A percentile compares a stretch with the other conserved stretches of the same genome.
Conservation (phyloP, 2,329 filamentous ascomycete species). For the Colletotrichum eleusines region DNA sequence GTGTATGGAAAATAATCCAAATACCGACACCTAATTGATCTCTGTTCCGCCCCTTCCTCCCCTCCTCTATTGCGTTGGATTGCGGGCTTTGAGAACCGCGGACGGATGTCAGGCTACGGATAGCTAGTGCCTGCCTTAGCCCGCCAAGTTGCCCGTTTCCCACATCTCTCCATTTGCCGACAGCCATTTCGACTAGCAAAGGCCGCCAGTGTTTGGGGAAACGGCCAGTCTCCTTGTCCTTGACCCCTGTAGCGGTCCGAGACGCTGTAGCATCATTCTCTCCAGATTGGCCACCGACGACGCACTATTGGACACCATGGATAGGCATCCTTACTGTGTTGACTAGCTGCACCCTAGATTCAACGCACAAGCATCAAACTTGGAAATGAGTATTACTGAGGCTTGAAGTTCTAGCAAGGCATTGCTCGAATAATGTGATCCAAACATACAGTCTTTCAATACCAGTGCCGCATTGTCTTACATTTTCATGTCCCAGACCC, state of each 20-base stretch:
- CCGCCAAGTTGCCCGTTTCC: background rate
- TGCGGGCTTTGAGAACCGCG: conserved; percentile 2
- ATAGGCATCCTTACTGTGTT: background rate
- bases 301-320: background rate
- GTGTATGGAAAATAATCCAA: background rate
- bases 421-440: background rate
- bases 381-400: background rate
- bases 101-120: background rate
- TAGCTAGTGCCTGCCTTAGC: conserved; percentile 14
- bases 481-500: conserved; percentile 4
- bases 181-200: background rate
- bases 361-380: background rate
- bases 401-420: background rate
- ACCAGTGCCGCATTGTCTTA: background rate
- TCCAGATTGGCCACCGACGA: background rate
- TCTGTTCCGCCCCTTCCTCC: background rate
- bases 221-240: conserved; percentile 14
- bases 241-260: background rate
- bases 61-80: background rate
- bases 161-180: background rate
- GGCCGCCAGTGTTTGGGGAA: conserved; percentile 6
- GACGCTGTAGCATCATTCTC: background rate
- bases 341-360: background rate
- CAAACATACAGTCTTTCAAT: conserved; percentile 6
- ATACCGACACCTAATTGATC: background rate